These are phyloP conservation scores for Pseudopithomyces maydicus DNA, from an alignment of 2,329 filamentous ascomycete genomes.

Conservation along the genomic window DNA sequence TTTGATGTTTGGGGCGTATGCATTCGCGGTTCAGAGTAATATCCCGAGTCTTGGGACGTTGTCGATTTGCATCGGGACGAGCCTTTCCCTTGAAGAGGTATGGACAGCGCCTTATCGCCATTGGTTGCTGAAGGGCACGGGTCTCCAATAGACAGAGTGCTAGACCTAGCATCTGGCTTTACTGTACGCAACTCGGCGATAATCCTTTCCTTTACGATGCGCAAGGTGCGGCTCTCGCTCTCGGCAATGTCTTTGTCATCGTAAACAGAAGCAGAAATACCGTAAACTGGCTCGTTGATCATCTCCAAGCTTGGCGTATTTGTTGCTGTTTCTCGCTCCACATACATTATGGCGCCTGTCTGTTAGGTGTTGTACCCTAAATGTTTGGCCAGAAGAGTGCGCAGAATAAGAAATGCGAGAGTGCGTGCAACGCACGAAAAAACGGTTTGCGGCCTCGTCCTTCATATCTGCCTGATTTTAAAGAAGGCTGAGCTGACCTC, in stretches of 20 bases:
- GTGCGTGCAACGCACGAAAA: background rate
- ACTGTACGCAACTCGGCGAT: background rate
- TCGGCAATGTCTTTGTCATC: background rate
- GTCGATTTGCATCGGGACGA: too few relatives aligned
- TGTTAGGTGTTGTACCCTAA: background rate
- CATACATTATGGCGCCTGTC: background rate
- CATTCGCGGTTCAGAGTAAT: too few relatives aligned
- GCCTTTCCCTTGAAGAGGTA: background rate
- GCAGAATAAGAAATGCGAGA: background rate
- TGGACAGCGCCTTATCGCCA: background rate
- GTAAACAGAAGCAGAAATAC: background rate
- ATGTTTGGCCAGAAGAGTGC: background rate
- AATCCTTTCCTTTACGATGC: background rate
- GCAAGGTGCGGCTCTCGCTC: background rate
- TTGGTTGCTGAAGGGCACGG: background rate
- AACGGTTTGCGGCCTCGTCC: background rate
- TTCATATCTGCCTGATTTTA: background rate
- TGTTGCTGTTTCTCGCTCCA: background rate
- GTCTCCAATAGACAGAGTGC: background rate
- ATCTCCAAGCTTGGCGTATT: background rate
- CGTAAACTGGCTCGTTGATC: background rate
- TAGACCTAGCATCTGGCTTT: background rate
- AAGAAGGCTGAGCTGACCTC: constrained; percentile 1
- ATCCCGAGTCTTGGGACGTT: too few relatives aligned
- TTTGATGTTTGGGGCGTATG: too few relatives aligned